Percentiles rank a stretch among this genome's conserved stretches.
Conservation (phyloP, 192 early-diverging fungal species). For the Chytriomyces confervae region DNA sequence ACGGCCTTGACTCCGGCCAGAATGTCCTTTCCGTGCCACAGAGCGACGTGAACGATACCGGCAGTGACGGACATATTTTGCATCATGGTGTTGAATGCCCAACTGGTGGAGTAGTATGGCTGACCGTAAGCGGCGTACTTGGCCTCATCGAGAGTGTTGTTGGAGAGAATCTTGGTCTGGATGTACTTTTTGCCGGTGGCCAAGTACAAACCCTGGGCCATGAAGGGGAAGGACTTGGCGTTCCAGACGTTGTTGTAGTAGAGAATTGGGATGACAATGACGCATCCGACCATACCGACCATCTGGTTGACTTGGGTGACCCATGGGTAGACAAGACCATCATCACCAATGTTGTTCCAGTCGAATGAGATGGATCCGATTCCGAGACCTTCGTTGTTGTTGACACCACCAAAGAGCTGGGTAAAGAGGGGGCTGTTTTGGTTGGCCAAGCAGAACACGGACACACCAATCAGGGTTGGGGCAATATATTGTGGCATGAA, state of each 20-base stretch:
- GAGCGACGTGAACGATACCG: slow-evolving; percentile 28
- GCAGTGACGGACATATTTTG: slow-evolving; percentile 37
- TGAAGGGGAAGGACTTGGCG: slow-evolving; percentile 41
- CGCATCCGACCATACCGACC: slow-evolving; percentile 71
- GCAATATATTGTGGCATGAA: slow-evolving; percentile 61
- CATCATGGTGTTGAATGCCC: slow-evolving; percentile 16
- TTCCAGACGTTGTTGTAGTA: slow-evolving; percentile 37
- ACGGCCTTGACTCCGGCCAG: not conserved
- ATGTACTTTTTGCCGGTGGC: slow-evolving; percentile 17
- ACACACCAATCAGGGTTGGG: slow-evolving; percentile 22
- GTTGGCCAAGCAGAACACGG: slow-evolving; percentile 17
- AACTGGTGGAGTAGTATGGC: slow-evolving; percentile 17
- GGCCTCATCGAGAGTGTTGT: slow-evolving; percentile 2
- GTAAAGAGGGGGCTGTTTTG: slow-evolving; percentile 8
- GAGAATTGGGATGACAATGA: slow-evolving; percentile 68
- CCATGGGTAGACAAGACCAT: slow-evolving; percentile 52
- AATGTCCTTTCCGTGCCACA: slow-evolving; percentile 32
- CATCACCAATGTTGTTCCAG: slow-evolving; percentile 54
- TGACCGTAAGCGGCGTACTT: not conserved
- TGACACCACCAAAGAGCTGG: slow-evolving; percentile 35
- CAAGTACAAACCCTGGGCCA: slow-evolving; percentile 18
- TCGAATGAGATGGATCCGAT: slow-evolving; percentile 30
- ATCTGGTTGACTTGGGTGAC: slow-evolving; percentile 71
- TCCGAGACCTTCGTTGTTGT: slow-evolving; percentile 18
- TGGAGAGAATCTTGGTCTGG: slow-evolving; percentile 23